Percentiles rank a stretch among this genome's conserved stretches.
These are phyloP conservation scores for Corymbia citriodora DNA, from an alignment of 441 rosid genomes.

Conservation along the genomic window DNA sequence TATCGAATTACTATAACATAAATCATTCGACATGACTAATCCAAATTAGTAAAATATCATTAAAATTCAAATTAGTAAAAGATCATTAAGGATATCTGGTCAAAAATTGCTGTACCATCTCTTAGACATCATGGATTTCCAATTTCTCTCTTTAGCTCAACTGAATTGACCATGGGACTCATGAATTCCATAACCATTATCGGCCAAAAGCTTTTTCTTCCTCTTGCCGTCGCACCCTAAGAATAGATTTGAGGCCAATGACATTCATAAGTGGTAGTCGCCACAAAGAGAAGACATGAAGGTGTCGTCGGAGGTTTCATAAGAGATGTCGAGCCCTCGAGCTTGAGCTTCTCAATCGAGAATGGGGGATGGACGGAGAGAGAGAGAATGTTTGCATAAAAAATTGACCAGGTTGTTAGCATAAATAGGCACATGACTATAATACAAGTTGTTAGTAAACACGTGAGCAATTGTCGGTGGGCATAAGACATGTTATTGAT, in stretches of 20 bases:
- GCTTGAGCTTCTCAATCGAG: neutral
- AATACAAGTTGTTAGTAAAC: no score
- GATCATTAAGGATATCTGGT: neutral
- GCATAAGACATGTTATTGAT: neutral
- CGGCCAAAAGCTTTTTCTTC: neutral
- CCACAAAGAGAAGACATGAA: neutral
- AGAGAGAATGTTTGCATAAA: no score
- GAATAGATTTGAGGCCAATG: neutral
- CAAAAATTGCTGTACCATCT: neutral
- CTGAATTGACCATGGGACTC: neutral
- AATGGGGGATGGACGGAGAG: no score
- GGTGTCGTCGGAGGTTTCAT: rapidly evolving
- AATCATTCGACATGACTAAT: rapidly evolving
- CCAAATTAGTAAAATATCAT: neutral
- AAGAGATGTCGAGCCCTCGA: neutral
- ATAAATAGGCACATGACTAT: rapidly evolving
- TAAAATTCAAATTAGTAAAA: neutral
- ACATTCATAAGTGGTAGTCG: neutral
- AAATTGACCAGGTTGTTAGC: rapidly evolving
- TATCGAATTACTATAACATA: neutral
- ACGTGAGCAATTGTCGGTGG: no score
- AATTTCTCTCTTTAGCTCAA: neutral
- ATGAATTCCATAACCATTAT: neutral
- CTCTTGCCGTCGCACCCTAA: neutral
- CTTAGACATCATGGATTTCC: neutral